Evolutionary conservation across 1,284 basidiomycete genomes (phyloP), one percentile per base, ranked within the genome.

Genomic region (Rhodotorula sp.): DNA sequence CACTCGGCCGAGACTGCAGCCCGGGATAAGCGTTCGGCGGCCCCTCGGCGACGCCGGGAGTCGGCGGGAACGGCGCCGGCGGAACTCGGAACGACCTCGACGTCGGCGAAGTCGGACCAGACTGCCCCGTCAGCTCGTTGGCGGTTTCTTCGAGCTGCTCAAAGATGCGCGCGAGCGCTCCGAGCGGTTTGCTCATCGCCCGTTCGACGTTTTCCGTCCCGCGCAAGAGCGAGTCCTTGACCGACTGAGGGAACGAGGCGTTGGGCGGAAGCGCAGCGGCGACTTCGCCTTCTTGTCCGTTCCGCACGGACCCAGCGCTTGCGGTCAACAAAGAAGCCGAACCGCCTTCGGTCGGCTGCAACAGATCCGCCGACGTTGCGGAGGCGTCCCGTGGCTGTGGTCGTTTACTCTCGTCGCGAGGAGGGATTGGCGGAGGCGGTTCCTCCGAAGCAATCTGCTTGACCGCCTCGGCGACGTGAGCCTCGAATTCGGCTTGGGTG

Each of bases 401-500:
- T 55, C 26, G 54, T 1, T 16, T 8, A 7, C 28, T 55, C 26
- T 55, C 54, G 56, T 60, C 66, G 18, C 54, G 61, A 8, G 61
- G 68, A 15, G 69, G 73, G 2, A 60, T 38, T 0, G 72, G 67
- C 4, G 69, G 64, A 18, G 69, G 69, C 3, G 66, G 60, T 50
- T 71, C 70, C 56, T 71, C 70, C 21, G 66, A 58, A 0, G 70
- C 70, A 0, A 95, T 84, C 5, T 86, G 83, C 79, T 88, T 87
- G 60, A 97, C 92, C 2, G 92, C 92, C 21, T 84, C 81, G 80
- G 95, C 93, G n/a, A 93, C 90, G 72, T 91, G 89, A 68, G 88
- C 89, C 80, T 98, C 95, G 72, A 99, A 98, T 76, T 97, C 92
- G 63, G 90, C 89, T 80, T 95, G 91, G 0, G 91, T 89, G 73